These are phyloP conservation scores for Candida quercuum DNA, from an alignment of 805 yeast genomes.

Conservation along the genomic window DNA sequence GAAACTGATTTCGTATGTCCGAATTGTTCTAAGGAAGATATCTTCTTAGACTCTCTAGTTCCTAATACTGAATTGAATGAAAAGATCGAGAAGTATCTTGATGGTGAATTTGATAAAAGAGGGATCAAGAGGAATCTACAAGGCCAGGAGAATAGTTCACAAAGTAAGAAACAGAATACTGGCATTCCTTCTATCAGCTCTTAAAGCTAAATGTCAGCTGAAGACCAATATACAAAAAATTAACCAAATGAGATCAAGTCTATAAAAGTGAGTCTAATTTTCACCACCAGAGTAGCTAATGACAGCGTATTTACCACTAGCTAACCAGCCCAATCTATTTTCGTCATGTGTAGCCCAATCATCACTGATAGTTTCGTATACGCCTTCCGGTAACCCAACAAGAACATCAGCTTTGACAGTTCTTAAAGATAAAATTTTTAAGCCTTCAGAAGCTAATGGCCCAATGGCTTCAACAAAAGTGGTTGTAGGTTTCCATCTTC, in stretches of 20 bases:
- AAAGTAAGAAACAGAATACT: no score
- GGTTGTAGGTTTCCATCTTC: conserved; percentile 81
- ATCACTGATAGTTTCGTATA: conserved; percentile 59
- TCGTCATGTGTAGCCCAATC: conserved; percentile 60
- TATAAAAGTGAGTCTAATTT: conserved; percentile 6
- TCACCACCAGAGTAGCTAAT: conserved; percentile 51
- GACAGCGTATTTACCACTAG: conserved; percentile 94
- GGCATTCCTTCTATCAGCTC: no score
- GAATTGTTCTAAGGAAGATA: conserved; percentile 68
- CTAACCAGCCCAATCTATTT: conserved; percentile 72
- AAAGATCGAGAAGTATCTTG: conserved; percentile 47
- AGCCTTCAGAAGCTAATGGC: conserved; percentile 53
- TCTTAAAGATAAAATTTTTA: conserved; percentile 72
- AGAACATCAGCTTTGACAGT: conserved; percentile 96
- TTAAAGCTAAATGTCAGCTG: no score
- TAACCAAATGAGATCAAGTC: no score
- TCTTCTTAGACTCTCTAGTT: conserved; percentile 66
- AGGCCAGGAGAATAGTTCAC: conserved; percentile 9
- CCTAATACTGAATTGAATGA: conserved; percentile 55
- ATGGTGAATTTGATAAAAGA: conserved; percentile 28
- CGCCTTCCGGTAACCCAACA: conserved; percentile 74
- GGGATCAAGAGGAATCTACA: conserved; percentile 22
- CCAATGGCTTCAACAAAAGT: conserved; percentile 69
- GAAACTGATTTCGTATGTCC: conserved; percentile 91
- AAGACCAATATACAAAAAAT: no score